Base-by-base conservation (phyloP, 23 red algal species). In the Gracilaria domingensis region DNA sequence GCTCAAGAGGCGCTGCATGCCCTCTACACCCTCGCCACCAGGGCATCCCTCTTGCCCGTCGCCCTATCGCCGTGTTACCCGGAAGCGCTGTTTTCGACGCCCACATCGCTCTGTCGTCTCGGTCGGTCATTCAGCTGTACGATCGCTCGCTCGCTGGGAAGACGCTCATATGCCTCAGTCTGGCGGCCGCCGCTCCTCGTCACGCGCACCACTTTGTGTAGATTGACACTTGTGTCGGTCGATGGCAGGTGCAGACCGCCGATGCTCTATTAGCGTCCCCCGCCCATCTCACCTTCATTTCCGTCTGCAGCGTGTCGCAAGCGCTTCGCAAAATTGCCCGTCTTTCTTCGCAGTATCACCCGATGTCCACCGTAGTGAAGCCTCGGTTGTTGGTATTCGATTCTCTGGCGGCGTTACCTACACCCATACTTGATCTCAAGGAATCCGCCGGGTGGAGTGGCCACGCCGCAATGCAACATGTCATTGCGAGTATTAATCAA, bases 381-480 rank as follows among this genome's bases (percentile, higher is more conserved):
- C 79, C 58, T 60, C 79, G 75, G 9, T 69, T 90, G 54, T 11
- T 90, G 0, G 74, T 90, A 0, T 90, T 90, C 51, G 87, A 90
- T 47, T 90, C 87, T 4, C 66, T 55, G 9, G 87, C 87, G 21
- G 29, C 66, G 44, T 33, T 90, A 20, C 40, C 81, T 20, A 28
- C 87, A 0, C 87, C 87, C 12, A 11, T 90, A 8, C 56, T 90
- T 9, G 87, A 75, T 39, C 58, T 90, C 36, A 80, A 56, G 40
- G 53, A 16, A 4, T 8, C 45, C 8, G 25, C 54, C 26, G 87
- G 57, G 9, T 90, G 74, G 74, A 69, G 56, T 60, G 87, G 87
- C 37, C 87, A 90, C 24, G 54, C 42, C 42, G 5, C 42, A 45
- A 45, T 11, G 42, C 42, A 45, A 11, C 42, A 45, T 45, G 5